Evolutionary conservation across 805 yeast species (phyloP).

Genomic region (Yarrowia porcina): DNA sequence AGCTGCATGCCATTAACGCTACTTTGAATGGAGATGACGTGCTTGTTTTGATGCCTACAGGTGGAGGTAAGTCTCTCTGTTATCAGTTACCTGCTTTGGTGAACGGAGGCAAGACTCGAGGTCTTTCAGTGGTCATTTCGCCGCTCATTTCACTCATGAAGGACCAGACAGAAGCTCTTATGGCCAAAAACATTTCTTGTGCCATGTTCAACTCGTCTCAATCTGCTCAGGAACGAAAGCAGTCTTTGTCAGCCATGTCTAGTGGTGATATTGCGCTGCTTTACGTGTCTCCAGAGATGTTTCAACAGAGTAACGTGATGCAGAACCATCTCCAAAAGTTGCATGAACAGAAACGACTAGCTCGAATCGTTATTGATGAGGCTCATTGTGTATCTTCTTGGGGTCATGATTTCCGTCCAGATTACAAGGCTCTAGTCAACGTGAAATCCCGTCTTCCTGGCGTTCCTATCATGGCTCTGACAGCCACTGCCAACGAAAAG

Average conservation of each 20-base stretch:
- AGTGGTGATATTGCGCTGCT: constrained; percentile 70
- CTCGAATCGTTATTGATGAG: constrained; percentile 90
- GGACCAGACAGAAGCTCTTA: constrained; percentile 86
- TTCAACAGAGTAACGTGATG: constrained; percentile 67
- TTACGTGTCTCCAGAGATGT: constrained; percentile 93
- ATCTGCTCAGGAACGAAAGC: constrained; percentile 56
- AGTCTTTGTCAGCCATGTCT: constrained; percentile 58
- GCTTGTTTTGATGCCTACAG: constrained; percentile 96
- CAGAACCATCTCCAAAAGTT: constrained; percentile 59
- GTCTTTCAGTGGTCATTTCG: constrained; percentile 88
- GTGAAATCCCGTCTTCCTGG: constrained; percentile 72
- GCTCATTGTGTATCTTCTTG: constrained; percentile 98
- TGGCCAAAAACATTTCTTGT: constrained; percentile 66
- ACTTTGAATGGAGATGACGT: constrained; percentile 75
- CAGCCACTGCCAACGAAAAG: constrained; percentile 93
- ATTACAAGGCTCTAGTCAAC: constrained; percentile 73
- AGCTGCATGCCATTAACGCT: constrained; percentile 79
- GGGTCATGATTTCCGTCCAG: constrained; percentile 99
- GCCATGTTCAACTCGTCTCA: constrained; percentile 85
- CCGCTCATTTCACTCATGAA: constrained; percentile 96
- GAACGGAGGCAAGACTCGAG: constrained; percentile 66
- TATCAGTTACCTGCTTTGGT: constrained; percentile 93
- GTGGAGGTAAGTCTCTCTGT: constrained; percentile 96
- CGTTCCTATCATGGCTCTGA: constrained; percentile 90
- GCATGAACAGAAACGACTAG: constrained; percentile 55